These are phyloP conservation scores for Fusarium robinianum DNA, from an alignment of 2,329 filamentous ascomycete genomes.

Conservation along the genomic window DNA sequence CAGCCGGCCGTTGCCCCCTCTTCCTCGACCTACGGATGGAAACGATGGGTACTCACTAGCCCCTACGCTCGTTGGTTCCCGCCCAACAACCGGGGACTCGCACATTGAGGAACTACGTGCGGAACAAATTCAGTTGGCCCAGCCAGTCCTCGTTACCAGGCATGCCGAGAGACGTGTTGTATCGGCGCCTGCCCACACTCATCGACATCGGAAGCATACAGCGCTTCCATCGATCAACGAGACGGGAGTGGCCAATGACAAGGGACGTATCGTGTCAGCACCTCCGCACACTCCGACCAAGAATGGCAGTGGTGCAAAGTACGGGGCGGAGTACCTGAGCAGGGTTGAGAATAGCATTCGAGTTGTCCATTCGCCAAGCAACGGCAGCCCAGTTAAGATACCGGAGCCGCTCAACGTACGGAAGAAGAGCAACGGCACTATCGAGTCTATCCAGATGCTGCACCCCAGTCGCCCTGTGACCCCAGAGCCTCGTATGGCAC, in stretches of 20 bases:
- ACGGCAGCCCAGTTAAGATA: constrained; percentile 40
- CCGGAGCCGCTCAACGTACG: constrained; percentile 49
- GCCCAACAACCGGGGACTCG: constrained; percentile 34
- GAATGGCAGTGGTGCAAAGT: constrained; percentile 40
- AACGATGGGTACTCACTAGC: constrained; percentile 19
- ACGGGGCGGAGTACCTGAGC: constrained; percentile 51
- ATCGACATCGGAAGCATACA: constrained; percentile 44
- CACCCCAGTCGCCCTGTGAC: constrained; percentile 25
- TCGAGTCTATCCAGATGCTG: too few species aligned
- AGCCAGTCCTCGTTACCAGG: constrained; percentile 40
- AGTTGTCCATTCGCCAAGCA: constrained; percentile 56
- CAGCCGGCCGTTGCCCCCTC: constrained; percentile 56
- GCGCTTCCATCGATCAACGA: constrained; percentile 57
- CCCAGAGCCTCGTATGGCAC: constrained; percentile 19
- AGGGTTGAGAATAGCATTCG: constrained; percentile 58
- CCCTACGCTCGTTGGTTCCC: constrained; percentile 26
- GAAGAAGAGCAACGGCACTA: constrained; percentile 43
- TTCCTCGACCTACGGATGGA: constrained; percentile 43
- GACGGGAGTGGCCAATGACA: constrained; percentile 42
- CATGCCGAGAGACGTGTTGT: constrained; percentile 52
- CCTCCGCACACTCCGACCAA: constrained; percentile 45
- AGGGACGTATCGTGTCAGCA: constrained; percentile 53
- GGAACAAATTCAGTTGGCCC: constrained; percentile 38
- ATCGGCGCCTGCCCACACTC: constrained; percentile 56
- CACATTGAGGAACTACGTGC: constrained; percentile 29